These are phyloP conservation scores for Penicillium bovifimosum DNA, from an alignment of 495 filamentous ascomycete genomes.

Conservation along the genomic window DNA sequence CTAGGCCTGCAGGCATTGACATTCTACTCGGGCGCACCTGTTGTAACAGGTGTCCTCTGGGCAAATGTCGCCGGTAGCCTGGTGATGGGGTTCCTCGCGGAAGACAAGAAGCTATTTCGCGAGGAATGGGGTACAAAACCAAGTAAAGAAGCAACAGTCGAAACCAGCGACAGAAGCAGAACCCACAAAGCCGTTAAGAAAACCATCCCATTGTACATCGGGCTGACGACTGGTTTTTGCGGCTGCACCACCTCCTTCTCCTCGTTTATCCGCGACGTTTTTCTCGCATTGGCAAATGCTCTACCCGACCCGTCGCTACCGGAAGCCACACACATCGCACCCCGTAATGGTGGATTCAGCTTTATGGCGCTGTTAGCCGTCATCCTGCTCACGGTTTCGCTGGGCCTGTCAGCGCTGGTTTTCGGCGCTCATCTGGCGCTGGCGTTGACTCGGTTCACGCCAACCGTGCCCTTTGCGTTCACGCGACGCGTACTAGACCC, in stretches of 20 bases:
- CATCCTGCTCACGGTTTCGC: slow-evolving; percentile 58
- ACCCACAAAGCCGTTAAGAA: slow-evolving; percentile 56
- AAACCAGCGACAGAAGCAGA: slow-evolving; percentile 25
- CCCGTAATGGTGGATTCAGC: slow-evolving; percentile 71
- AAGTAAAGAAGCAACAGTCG: not conserved
- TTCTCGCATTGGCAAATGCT: slow-evolving; percentile 77
- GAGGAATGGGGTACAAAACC: slow-evolving; percentile 49
- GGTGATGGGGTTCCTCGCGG: slow-evolving; percentile 78
- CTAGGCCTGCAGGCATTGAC: slow-evolving; percentile 79
- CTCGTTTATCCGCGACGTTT: slow-evolving; percentile 77
- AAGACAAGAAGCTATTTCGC: slow-evolving; percentile 73
- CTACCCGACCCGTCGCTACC: slow-evolving; percentile 46
- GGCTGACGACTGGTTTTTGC: slow-evolving; percentile 89
- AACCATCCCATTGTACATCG: slow-evolving; percentile 84
- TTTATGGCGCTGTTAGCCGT: slow-evolving; percentile 75
- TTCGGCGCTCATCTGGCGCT: slow-evolving; percentile 67
- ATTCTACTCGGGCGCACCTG: slow-evolving; percentile 70
- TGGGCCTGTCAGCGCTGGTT: slow-evolving; percentile 51
- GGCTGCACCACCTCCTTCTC: slow-evolving; percentile 92
- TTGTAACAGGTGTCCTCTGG: slow-evolving; percentile 75
- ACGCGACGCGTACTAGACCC: slow-evolving; percentile 59
- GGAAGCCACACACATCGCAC: slow-evolving; percentile 8
- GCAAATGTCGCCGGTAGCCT: slow-evolving; percentile 83
- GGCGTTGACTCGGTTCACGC: slow-evolving; percentile 42
- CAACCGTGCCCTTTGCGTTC: slow-evolving; percentile 52